Percentiles rank a stretch among this genome's conserved stretches.
Conservation (phyloP, 306 rosid species). For the Cicer chorassanicum region DNA sequence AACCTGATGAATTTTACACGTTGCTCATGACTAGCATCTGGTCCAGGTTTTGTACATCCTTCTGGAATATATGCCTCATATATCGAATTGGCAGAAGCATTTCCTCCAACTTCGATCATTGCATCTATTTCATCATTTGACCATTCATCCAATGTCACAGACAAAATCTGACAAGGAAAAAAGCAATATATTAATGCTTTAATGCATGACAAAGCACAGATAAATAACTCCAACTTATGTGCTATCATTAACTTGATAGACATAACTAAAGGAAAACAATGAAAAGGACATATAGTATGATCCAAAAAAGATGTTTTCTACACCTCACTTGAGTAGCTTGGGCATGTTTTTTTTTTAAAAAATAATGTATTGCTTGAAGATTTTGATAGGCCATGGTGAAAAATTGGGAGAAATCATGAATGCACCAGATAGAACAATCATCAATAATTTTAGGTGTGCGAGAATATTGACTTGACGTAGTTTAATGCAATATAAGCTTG, state of each 20-base stretch:
- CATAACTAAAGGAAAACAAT: constrained; percentile 16
- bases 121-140: constrained; percentile 80
- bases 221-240: constrained; percentile 18
- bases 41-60: constrained; percentile 76
- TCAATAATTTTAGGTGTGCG: not conserved
- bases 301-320: not conserved
- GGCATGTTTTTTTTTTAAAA: too few species aligned
- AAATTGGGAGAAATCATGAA: not conserved
- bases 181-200: constrained; percentile 5
- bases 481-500: too few species aligned
- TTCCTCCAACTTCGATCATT: constrained; percentile 96
- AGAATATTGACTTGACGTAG: not conserved
- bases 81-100: constrained; percentile 84
- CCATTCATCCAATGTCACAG: constrained; percentile 96
- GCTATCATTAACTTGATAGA: constrained; percentile 14
- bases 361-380: not conserved
- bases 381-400: constrained; percentile 3
- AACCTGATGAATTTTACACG: constrained; percentile 85
- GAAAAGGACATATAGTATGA: not conserved
- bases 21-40: constrained; percentile 73
- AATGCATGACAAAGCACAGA: not conserved
- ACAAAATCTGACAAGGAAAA: constrained; percentile 67
- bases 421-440: not conserved
- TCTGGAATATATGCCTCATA: constrained; percentile 89
- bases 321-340: not conserved